Evolutionary conservation across 202 grass and related monocot species (phyloP), one percentile per base, ranked within the genome.

Genomic region (Setaria viridis): DNA sequence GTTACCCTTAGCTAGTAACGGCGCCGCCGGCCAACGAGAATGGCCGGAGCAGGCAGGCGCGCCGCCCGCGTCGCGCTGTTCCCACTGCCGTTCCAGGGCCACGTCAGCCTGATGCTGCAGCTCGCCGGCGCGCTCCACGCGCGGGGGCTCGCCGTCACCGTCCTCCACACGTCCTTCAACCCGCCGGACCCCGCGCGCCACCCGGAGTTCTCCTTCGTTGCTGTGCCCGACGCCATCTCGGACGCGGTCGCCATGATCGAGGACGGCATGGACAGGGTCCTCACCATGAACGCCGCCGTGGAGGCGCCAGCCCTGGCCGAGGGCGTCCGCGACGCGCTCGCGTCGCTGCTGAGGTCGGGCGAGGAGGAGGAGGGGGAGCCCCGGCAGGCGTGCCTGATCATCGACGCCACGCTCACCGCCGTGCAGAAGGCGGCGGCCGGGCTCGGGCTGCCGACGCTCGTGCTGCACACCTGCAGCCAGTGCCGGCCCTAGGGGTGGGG

Each of bases 61-160:
- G n/a, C 57, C 7, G 30, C 72, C 20, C 81, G 62, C 34, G 82
- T 95, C 1, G 20, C 66, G 35, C 65, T 93, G 57, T 85, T 83
- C 62, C 93, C 90, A 0, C 77, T 81, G 19, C 90, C 90, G 11
- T 87, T 91, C 72, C 90, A 95, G 65, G 90, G 90, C 53, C 93
- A 95, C 72, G 62, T 93, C 32, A 95, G 77, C 81, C 90, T 86
- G 39, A 89, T 89, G 93, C 70, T 95, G 6, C 69, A 87, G 51
- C 90, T 95, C 20, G 90, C 90, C 57, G 78, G 67, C 3, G 70
- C 88, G 19, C 90, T 95, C 46, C 86, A 77, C 62, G 62, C 54
- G 0, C 76, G 41, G 0, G 76, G 81, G 25, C 57, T 87, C 62
- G 71, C 60, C 39, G 13, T 91, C 68, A 91, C 86, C 39, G 21